Conservation (phyloP, 2,329 filamentous ascomycete species). For the Botryosphaeria agaves region DNA sequence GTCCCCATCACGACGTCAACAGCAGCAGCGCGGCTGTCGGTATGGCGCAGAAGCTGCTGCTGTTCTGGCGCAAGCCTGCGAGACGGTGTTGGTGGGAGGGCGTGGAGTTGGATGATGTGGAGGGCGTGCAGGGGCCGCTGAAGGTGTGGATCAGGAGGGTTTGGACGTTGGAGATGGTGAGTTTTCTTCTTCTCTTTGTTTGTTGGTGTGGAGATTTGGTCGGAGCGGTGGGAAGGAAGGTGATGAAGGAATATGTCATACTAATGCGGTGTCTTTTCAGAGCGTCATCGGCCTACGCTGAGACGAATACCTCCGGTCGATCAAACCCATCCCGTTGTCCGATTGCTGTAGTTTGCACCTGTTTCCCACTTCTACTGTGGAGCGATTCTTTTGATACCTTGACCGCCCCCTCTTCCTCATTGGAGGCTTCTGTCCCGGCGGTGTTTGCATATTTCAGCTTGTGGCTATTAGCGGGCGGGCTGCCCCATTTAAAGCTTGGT, state of each 20-base stretch:
- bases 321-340: no score
- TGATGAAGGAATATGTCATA: background rate
- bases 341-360: no score
- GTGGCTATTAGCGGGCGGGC: no score
- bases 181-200: constrained; percentile 7
- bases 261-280: constrained; percentile 2
- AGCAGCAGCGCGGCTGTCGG: constrained; percentile 65
- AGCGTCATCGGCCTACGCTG: constrained; percentile 11
- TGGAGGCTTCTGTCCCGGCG: no score
- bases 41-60: constrained; percentile 93
- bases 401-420: no score
- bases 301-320: background rate
- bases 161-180: constrained; percentile 92
- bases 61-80: constrained; percentile 97
- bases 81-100: constrained; percentile 98
- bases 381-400: no score
- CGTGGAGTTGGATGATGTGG: constrained; percentile 75
- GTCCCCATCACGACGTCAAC: constrained; percentile 59
- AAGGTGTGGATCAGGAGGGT: constrained; percentile 98
- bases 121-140: constrained; percentile 76
- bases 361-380: no score
- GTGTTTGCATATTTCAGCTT: no score
- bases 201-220: background rate
- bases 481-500: no score
- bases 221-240: background rate